These are phyloP conservation scores for Penicillium sp. DNA, from an alignment of 2,329 filamentous ascomycete genomes.

Conservation along the genomic window DNA sequence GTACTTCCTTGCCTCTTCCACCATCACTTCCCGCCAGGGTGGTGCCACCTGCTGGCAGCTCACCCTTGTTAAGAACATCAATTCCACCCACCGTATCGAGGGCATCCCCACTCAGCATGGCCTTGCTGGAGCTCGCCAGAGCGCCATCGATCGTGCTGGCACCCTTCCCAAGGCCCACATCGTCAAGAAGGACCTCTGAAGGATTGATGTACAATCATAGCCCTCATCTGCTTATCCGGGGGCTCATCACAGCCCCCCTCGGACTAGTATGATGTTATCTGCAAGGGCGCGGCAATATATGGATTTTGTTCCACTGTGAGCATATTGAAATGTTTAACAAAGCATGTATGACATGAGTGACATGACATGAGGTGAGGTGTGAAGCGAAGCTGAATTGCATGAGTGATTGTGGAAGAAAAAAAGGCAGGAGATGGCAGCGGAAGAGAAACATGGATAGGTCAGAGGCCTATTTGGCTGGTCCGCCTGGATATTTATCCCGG, in stretches of 20 bases:
- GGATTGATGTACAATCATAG: background rate
- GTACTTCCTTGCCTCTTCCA: slow-evolving; percentile 82
- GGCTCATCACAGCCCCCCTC: background rate
- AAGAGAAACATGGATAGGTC: slow-evolving; percentile 3
- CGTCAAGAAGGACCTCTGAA: slow-evolving; percentile 30
- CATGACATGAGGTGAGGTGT: slow-evolving; percentile 1
- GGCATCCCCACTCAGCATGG: slow-evolving; percentile 68
- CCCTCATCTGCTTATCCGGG: background rate
- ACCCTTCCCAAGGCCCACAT: slow-evolving; percentile 37
- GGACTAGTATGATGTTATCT: background rate
- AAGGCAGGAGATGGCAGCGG: background rate
- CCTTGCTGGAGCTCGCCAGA: slow-evolving; percentile 63
- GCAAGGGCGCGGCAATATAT: background rate
- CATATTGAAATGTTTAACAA: slow-evolving; percentile 1
- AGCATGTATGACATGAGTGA: slow-evolving; percentile 7
- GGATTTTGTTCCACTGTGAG: slow-evolving; percentile 3
- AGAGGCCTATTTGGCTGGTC: slow-evolving; percentile 6
- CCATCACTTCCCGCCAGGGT: slow-evolving; percentile 80
- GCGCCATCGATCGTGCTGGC: slow-evolving; percentile 39
- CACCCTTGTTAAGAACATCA: slow-evolving; percentile 83
- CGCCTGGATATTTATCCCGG: background rate
- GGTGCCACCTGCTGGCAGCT: slow-evolving; percentile 85
- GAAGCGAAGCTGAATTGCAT: background rate
- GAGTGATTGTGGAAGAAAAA: background rate
- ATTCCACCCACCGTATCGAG: slow-evolving; percentile 77